Conservation (phyloP, 2,329 filamentous ascomycete genomes). For the Phyllosticta citriasiana region DNA sequence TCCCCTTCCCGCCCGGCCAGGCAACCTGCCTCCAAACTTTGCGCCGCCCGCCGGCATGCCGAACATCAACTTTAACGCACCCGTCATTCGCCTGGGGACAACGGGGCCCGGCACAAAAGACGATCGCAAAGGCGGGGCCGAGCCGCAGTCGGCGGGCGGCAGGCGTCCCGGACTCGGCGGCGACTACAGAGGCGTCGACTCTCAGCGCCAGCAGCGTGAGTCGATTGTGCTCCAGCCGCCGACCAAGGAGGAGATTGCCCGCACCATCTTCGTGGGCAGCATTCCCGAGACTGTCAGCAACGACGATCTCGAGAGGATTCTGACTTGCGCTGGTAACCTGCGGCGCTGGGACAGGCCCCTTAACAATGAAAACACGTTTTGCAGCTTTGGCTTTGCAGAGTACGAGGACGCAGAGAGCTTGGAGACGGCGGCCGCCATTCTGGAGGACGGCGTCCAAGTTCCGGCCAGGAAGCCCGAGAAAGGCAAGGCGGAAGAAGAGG, state of each 20-base stretch:
- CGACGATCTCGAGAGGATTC: conserved; percentile 69
- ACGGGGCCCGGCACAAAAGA: conserved; percentile 45
- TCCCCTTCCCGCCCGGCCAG: conserved; percentile 69
- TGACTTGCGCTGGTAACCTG: conserved; percentile 67
- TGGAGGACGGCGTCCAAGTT: conserved; percentile 65
- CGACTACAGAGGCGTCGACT: conserved; percentile 47
- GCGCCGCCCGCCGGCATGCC: conserved; percentile 86
- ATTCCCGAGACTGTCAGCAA: conserved; percentile 70
- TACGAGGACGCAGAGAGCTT: conserved; percentile 88
- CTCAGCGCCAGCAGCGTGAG: conserved; percentile 58
- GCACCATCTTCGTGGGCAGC: conserved; percentile 82
- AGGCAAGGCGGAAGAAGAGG: conserved; percentile 26
- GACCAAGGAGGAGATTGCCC: conserved; percentile 79
- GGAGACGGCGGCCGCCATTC: conserved; percentile 71
- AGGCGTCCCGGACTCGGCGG: conserved; percentile 47
- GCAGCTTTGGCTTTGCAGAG: conserved; percentile 89
- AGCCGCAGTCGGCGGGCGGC: conserved; percentile 20
- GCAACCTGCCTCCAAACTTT: conserved; percentile 71
- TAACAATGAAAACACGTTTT: conserved; percentile 69
- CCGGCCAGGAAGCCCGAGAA: conserved; percentile 65
- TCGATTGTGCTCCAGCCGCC: conserved; percentile 67
- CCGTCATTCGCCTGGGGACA: conserved; percentile 87
- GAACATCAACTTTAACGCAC: conserved; percentile 96
- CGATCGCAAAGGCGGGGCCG: conserved; percentile 35
- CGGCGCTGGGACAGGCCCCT: conserved; percentile 75